Percentiles rank a stretch among this genome's conserved stretches.
Evolutionary conservation across 2,329 filamentous ascomycete species (phyloP).

Genomic region (Diaporthe amygdali): DNA sequence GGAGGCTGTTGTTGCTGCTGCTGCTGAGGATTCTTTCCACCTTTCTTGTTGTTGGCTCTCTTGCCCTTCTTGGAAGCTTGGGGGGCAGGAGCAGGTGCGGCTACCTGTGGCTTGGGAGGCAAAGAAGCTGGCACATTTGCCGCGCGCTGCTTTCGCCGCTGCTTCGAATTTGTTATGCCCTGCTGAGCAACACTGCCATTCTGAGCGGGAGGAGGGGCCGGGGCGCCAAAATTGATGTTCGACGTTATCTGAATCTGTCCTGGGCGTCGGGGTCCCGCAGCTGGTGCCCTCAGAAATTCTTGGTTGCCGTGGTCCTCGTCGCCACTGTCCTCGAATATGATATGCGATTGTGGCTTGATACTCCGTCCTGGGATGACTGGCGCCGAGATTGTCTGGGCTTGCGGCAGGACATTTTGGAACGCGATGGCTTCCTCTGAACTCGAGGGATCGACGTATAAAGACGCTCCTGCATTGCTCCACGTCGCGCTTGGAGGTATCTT

Average conservation of each 20-base stretch:
- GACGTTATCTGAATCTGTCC: constrained; percentile 25
- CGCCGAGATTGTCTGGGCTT: constrained; percentile 11
- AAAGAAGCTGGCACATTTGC: not conserved
- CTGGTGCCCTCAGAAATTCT: constrained; percentile 37
- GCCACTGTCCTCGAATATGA: constrained; percentile 53
- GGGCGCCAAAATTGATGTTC: constrained; percentile 23
- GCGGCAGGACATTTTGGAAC: constrained; percentile 27
- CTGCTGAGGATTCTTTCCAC: constrained; percentile 1
- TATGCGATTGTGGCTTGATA: constrained; percentile 40
- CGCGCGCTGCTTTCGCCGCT: constrained; percentile 11
- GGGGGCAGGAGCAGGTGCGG: not conserved
- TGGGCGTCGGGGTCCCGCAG: not conserved
- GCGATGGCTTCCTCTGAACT: constrained; percentile 46
- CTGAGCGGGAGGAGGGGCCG: not conserved
- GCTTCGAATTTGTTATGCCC: not conserved
- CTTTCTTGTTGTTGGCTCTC: constrained; percentile 2
- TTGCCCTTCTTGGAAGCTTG: constrained; percentile 19
- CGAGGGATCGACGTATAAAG: constrained; percentile 53
- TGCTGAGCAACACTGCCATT: constrained; percentile 10
- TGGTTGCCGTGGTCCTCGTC: constrained; percentile 48
- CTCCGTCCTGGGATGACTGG: constrained; percentile 34
- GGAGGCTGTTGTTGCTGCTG: constrained; percentile 10
- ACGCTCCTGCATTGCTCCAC: constrained; percentile 57
- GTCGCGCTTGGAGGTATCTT: constrained; percentile 40
- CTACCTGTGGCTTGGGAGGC: constrained; percentile 12